These are phyloP conservation scores for Melastoma malabathricum DNA, from an alignment of 345 rosid species.

Conservation along the genomic window DNA sequence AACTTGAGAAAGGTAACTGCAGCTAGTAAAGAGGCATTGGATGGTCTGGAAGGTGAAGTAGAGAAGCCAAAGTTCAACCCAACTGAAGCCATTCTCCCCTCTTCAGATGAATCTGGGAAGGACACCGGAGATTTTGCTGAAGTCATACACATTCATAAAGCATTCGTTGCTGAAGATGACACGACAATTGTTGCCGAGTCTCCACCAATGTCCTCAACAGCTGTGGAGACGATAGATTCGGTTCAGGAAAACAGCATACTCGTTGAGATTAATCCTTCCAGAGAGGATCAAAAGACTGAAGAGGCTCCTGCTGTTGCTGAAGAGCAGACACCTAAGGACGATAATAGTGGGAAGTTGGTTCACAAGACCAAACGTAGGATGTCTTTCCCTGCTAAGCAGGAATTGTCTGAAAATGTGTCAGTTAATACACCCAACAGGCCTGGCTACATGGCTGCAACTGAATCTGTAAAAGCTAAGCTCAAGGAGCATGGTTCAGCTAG, in stretches of 20 bases:
- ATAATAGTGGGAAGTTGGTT: constrained; percentile 3
- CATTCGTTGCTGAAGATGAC: constrained; percentile 3
- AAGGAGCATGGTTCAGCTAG: constrained; percentile 13
- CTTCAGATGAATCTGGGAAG: background rate
- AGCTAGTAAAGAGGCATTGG: constrained; percentile 4
- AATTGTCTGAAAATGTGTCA: constrained; percentile 6
- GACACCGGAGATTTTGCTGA: constrained; percentile 3
- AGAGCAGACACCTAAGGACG: constrained; percentile 5
- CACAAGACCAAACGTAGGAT: constrained; percentile 11
- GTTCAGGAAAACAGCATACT: background rate
- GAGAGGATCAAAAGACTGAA: constrained; percentile 2
- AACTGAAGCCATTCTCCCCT: background rate
- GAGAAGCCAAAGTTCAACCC: constrained; percentile 10
- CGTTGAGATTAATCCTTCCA: background rate
- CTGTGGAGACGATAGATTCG: constrained; percentile 1
- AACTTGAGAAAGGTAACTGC: constrained; percentile 11
- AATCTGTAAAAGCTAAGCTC: constrained; percentile 17
- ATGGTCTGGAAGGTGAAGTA: constrained; percentile 1
- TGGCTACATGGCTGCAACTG: constrained; percentile 21
- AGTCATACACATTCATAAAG: background rate
- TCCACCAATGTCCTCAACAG: background rate
- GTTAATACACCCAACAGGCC: constrained; percentile 6
- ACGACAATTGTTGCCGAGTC: constrained; percentile 2
- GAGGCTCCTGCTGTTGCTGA: constrained; percentile 3
- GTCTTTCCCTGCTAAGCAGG: constrained; percentile 12